Conservation (phyloP, 208 protist species). For the Leishmania tarentolae region DNA sequence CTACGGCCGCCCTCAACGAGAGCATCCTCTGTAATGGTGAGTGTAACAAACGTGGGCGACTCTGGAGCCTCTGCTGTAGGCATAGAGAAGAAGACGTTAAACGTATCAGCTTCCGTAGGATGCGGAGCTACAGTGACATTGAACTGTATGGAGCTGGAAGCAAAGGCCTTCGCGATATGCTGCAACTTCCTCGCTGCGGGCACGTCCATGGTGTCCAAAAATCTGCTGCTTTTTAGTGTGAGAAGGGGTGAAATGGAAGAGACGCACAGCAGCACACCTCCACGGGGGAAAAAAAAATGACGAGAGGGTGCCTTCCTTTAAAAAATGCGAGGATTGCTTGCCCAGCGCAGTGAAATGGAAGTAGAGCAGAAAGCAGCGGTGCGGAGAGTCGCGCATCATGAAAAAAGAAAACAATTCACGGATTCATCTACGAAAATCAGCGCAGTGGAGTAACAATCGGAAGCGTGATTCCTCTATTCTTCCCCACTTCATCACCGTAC, state of each 20-base stretch:
- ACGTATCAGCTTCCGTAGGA: conserved; percentile 29
- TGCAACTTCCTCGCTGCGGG: conserved; percentile 18
- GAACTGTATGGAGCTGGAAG: conserved; percentile 41
- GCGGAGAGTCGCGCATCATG: background rate
- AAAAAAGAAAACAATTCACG: background rate
- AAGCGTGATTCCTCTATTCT: background rate
- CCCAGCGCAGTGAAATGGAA: background rate
- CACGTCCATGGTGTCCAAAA: conserved; percentile 10
- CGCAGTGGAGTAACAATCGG: background rate
- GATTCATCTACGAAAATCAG: background rate
- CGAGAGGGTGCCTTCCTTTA: background rate
- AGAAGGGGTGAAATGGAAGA: background rate
- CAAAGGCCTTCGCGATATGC: conserved; percentile 45
- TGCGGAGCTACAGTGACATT: conserved; percentile 62
- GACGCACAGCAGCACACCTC: background rate
- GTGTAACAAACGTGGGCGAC: conserved; percentile 50
- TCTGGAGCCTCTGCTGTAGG: conserved; percentile 57
- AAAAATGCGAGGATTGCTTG: background rate
- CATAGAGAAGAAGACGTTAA: conserved; percentile 59
- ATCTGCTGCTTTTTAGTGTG: background rate
- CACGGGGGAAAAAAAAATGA: background rate
- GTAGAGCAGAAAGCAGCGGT: background rate
- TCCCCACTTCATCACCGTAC: background rate
- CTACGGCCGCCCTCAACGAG: conserved; percentile 3
- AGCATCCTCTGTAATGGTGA: conserved; percentile 27